A percentile compares a stretch with the other conserved stretches of the same genome.
These are phyloP conservation scores for Chrysopogon serrulatus DNA, from an alignment of 176 grass and related monocot genomes.

Conservation along the genomic window DNA sequence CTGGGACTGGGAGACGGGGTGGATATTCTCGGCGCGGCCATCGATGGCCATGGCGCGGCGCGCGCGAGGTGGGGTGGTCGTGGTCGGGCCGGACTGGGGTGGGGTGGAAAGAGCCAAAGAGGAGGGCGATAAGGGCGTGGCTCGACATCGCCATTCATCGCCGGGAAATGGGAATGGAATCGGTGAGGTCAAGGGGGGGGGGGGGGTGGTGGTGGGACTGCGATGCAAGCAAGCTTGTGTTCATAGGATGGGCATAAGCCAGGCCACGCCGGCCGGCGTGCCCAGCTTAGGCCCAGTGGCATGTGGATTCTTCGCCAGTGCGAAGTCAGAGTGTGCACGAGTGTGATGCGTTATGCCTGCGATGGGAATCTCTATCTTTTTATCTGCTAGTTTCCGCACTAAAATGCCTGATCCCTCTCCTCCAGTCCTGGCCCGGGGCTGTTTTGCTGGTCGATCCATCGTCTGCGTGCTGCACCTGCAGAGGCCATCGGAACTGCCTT, in stretches of 20 bases:
- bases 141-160: conserved; percentile 32
- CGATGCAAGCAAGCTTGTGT: not conserved
- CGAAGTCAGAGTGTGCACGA: conserved; percentile 27
- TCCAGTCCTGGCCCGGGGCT: not conserved
- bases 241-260: conserved; percentile 24
- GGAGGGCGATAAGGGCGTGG: conserved; percentile 10
- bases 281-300: not conserved
- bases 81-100: not conserved
- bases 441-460: not conserved
- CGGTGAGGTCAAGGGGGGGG: conserved; percentile 28
- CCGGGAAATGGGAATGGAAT: conserved; percentile 22
- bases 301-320: conserved; percentile 16
- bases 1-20: not conserved
- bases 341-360: not conserved
- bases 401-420: not conserved
- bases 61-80: no score
- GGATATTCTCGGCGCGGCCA: conserved; percentile 13
- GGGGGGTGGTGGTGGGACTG: not conserved
- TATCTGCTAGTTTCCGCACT: conserved; percentile 37
- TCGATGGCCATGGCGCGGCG: not conserved
- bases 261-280: no score
- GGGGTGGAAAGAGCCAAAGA: not conserved
- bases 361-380: conserved; percentile 26
- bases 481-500: no score
- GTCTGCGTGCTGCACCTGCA: not conserved